Evolutionary conservation across 441 rosid species (phyloP).

Genomic region (Arabidopsis hybrid): DNA sequence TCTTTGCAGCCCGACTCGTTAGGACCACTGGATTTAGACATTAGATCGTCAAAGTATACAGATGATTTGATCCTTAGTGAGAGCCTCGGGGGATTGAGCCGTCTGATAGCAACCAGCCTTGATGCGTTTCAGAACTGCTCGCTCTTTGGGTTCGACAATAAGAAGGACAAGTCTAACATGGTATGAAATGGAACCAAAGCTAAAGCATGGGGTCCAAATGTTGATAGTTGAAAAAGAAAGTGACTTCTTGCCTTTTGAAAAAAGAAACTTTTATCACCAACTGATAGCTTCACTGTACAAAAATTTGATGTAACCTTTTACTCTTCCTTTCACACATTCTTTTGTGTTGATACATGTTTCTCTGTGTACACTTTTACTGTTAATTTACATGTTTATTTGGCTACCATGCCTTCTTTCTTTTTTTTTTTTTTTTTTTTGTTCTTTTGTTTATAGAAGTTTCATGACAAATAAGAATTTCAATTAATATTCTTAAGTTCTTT

Average conservation of each 20-base stretch:
- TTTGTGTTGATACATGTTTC: conserved; percentile 39
- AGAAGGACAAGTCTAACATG: conserved; percentile 70
- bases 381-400: conserved; percentile 30
- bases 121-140: conserved; percentile 95
- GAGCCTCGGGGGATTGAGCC: conserved; percentile 87
- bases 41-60: conserved; percentile 71
- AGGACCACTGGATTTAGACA: conserved; percentile 83
- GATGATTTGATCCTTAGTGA: conserved; percentile 79
- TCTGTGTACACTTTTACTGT: conserved; percentile 33
- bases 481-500: not conserved
- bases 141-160: conserved; percentile 79
- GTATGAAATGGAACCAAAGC: conserved; percentile 42
- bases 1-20: conserved; percentile 84
- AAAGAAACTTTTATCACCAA: conserved; percentile 25
- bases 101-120: conserved; percentile 89
- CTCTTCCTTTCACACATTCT: conserved; percentile 25
- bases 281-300: conserved; percentile 46
- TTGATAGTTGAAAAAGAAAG: conserved; percentile 38
- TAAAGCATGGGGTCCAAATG: conserved; percentile 28
- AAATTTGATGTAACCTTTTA: conserved; percentile 40
- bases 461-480: not conserved
- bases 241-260: conserved; percentile 28
- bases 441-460: conserved; percentile 19
- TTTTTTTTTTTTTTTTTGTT: not conserved
- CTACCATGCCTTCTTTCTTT: conserved; percentile 3